Percentiles rank a stretch among this genome's conserved stretches.
These are phyloP conservation scores for Xylaria sp. DNA, from an alignment of 2,329 filamentous ascomycete species.

Conservation along the genomic window DNA sequence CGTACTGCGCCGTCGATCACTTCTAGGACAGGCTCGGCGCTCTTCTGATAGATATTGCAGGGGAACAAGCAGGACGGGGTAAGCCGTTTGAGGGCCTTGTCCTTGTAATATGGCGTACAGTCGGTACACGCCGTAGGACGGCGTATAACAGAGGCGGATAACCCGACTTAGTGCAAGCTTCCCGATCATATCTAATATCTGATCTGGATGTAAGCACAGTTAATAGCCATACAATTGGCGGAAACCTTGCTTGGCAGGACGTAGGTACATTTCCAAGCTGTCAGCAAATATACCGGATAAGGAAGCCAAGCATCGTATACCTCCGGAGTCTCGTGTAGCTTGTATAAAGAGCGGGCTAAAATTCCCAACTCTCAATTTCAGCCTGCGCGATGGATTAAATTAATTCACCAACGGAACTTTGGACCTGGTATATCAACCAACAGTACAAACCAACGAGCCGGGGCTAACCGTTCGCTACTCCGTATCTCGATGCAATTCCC, in stretches of 20 bases:
- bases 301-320: constrained; percentile 8
- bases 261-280: constrained; percentile 11
- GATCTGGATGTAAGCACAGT: constrained; percentile 12
- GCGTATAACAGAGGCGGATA: constrained; percentile 6
- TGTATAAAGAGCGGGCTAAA: not conserved
- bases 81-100: not conserved
- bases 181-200: not conserved
- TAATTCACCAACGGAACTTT: not conserved
- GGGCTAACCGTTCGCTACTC: constrained; percentile 5
- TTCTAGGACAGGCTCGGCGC: not conserved
- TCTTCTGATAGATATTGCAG: constrained; percentile 2
- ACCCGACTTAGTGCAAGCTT: not conserved
- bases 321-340: not conserved
- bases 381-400: constrained; percentile 16
- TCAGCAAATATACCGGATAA: constrained; percentile 10
- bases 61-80: not conserved
- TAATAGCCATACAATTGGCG: constrained; percentile 16
- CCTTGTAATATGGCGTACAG: not conserved
- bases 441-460: not conserved
- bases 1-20: constrained; percentile 8
- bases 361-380: constrained; percentile 2
- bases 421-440: constrained; percentile 6
- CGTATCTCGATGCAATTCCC: not conserved
- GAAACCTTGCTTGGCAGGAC: not conserved
- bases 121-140: not conserved